Percentiles rank a stretch among this genome's conserved stretches.
Evolutionary conservation across 148 eudicot species (phyloP).

Genomic region (Pouteria glomerata): DNA sequence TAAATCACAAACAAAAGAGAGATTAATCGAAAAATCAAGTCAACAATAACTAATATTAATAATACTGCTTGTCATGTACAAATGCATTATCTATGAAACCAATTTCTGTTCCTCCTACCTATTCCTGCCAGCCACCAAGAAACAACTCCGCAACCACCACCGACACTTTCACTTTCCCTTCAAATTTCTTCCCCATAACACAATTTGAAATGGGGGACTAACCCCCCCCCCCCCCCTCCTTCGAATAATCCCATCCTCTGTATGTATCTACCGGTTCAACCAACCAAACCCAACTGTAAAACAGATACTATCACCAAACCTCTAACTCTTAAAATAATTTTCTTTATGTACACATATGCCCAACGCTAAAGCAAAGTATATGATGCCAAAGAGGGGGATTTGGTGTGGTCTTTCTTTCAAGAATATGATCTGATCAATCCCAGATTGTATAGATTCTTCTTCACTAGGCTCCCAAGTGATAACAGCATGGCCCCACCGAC

Average conservation of each 20-base stretch:
- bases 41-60: slow-evolving; percentile 5
- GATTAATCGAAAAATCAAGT: slow-evolving; percentile 3
- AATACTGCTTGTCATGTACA: slow-evolving; percentile 6
- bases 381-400: neutral
- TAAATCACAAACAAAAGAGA: too few species aligned
- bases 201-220: slow-evolving; percentile 20
- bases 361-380: slow-evolving; percentile 40
- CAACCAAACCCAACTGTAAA: slow-evolving; percentile 24
- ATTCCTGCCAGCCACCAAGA: neutral
- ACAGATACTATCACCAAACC: slow-evolving; percentile 35
- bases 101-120: neutral
- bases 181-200: slow-evolving; percentile 13
- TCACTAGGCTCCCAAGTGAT: slow-evolving; percentile 78
- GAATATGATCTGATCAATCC: slow-evolving; percentile 79
- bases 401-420: slow-evolving; percentile 15
- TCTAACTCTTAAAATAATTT: slow-evolving; percentile 1
- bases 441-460: slow-evolving; percentile 72
- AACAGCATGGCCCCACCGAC: slow-evolving; percentile 72
- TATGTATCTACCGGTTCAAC: slow-evolving; percentile 21
- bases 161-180: neutral
- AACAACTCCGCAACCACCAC: slow-evolving; percentile 3
- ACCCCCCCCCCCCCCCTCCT: slow-evolving; percentile 15
- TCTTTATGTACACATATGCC: slow-evolving; percentile 39
- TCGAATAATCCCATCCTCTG: neutral
- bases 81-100: neutral